Percentiles rank a stretch among this genome's conserved stretches.
Conservation (phyloP, 2,329 filamentous ascomycete genomes). For the Monosporascus sp. region DNA sequence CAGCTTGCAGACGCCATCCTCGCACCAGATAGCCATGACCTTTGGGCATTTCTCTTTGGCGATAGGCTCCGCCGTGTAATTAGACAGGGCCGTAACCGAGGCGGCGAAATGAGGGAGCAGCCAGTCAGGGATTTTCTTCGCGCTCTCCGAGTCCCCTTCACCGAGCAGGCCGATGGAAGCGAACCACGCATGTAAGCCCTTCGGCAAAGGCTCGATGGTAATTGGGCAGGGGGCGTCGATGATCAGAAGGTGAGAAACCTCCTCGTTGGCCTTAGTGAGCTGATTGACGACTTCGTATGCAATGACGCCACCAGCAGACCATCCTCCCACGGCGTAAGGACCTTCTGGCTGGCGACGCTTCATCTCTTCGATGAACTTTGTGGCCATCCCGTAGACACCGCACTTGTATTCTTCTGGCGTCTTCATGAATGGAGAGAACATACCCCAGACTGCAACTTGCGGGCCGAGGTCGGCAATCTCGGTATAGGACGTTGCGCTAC, state of each 20-base stretch:
- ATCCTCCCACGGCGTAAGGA: constrained; percentile 65
- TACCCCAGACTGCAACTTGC: constrained; percentile 47
- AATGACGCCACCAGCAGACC: constrained; percentile 73
- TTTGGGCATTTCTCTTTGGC: constrained; percentile 54
- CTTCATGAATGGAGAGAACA: constrained; percentile 71
- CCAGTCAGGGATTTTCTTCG: constrained; percentile 62
- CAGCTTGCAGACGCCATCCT: constrained; percentile 66
- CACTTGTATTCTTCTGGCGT: constrained; percentile 61
- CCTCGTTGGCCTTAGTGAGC: constrained; percentile 51
- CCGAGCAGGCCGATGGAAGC: constrained; percentile 68
- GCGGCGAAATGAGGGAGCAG: constrained; percentile 69
- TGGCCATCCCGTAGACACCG: constrained; percentile 60
- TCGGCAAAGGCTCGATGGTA: constrained; percentile 64
- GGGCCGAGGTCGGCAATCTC: constrained; percentile 49
- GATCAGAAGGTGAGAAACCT: constrained; percentile 56
- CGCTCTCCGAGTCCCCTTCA: constrained; percentile 46
- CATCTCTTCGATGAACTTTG: constrained; percentile 65
- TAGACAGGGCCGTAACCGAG: constrained; percentile 62
- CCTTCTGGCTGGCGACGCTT: constrained; percentile 65
- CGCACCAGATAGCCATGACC: constrained; percentile 65
- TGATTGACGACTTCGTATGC: constrained; percentile 63
- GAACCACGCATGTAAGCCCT: constrained; percentile 65
- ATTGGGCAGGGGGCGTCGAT: constrained; percentile 64
- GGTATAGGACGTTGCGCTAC: constrained; percentile 63
- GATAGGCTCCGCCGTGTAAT: constrained; percentile 63